phyloP scores from a whole-genome alignment of 202 grass and related monocot species.

The Musa balbisiana region DNA sequence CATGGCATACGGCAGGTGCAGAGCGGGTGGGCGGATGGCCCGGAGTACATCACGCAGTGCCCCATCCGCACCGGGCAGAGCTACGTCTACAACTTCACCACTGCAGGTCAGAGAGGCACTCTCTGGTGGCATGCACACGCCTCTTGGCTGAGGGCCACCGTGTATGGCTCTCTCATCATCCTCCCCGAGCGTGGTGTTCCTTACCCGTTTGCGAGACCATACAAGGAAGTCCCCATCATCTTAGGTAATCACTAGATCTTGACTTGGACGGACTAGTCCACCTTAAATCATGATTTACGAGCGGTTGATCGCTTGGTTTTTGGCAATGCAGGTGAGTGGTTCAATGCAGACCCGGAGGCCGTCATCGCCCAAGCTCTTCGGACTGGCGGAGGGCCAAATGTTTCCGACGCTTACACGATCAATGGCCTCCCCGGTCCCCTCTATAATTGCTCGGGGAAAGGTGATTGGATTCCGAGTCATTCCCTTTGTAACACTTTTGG shows the following conservation, averaged over 20 bases:
- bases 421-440: slow-evolving; percentile 16
- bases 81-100: slow-evolving; percentile 64
- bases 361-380: slow-evolving; percentile 2
- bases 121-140: slow-evolving; percentile 89
- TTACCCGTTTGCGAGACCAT: slow-evolving; percentile 58
- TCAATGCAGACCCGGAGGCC: slow-evolving; percentile 15
- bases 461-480: neutral
- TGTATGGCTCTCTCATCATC: slow-evolving; percentile 73
- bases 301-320: neutral
- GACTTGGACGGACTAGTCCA: too few relatives aligned
- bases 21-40: slow-evolving; percentile 79
- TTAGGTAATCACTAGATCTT: slow-evolving; percentile 34
- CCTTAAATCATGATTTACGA: too few relatives aligned
- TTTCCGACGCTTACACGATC: slow-evolving; percentile 9
- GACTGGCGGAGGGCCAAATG: slow-evolving; percentile 8
- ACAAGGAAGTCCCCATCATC: slow-evolving; percentile 65
- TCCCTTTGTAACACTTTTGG: neutral
- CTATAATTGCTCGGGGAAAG: slow-evolving; percentile 4
- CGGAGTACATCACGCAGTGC: slow-evolving; percentile 82
- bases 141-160: slow-evolving; percentile 69
- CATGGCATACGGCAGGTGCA: slow-evolving; percentile 60
- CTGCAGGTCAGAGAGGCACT: slow-evolving; percentile 53
- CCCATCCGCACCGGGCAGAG: slow-evolving; percentile 53
- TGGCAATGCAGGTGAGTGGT: slow-evolving; percentile 1
- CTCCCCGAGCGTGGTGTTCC: slow-evolving; percentile 34